Evolutionary conservation across 2,329 filamentous ascomycete genomes (phyloP).

Genomic region (Chrysoporthe austroafricana): DNA sequence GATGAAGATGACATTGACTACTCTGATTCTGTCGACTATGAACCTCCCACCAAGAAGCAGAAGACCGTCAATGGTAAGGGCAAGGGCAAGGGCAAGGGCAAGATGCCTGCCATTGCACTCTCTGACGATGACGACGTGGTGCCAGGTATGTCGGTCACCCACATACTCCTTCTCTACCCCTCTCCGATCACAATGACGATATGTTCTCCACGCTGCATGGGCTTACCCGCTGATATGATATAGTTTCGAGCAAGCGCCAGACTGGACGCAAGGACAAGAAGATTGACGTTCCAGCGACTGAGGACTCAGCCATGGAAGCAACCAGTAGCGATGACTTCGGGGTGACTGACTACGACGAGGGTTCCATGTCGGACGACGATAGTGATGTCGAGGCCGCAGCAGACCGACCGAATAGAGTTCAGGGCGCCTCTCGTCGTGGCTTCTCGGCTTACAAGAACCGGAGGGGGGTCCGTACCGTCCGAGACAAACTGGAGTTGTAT

Average conservation of each 20-base stretch:
- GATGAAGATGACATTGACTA: constrained; percentile 34
- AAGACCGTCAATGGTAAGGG: constrained; percentile 17
- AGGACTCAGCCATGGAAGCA: constrained; percentile 4
- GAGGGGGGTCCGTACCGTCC: constrained; percentile 49
- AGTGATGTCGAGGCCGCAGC: constrained; percentile 37
- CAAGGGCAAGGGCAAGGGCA: constrained; percentile 12
- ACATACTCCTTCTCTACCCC: neutral
- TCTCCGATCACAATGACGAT: neutral
- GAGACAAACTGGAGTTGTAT: constrained; percentile 48
- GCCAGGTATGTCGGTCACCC: constrained; percentile 16
- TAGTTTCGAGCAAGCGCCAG: constrained; percentile 11
- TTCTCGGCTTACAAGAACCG: constrained; percentile 35
- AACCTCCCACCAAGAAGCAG: constrained; percentile 24
- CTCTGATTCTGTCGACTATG: constrained; percentile 17
- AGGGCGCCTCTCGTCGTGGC: constrained; percentile 39
- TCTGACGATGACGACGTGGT: constrained; percentile 13
- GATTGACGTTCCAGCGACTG: neutral
- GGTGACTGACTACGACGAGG: neutral
- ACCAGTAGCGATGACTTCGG: constrained; percentile 15
- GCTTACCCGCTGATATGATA: neutral
- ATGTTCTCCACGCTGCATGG: neutral
- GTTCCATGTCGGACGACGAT: constrained; percentile 36
- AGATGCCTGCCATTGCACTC: neutral
- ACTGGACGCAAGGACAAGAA: constrained; percentile 5
- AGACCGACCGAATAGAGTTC: constrained; percentile 15